phyloP scores from a whole-genome alignment of 345 rosid genomes.

The Anacardium occidentale region DNA sequence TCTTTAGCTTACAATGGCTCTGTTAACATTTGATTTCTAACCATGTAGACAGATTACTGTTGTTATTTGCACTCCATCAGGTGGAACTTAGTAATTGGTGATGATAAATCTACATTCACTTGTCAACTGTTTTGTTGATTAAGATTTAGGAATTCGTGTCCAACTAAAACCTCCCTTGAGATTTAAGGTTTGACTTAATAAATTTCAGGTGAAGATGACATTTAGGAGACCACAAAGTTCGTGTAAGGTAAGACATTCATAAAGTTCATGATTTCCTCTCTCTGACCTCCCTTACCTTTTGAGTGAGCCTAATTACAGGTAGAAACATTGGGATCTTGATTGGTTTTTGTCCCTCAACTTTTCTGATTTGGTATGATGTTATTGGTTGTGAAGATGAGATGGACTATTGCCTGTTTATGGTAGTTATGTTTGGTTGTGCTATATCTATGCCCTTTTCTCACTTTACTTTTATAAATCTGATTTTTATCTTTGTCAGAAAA shows the following conservation, averaged over 20 bases:
- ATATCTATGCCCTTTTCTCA: neutral
- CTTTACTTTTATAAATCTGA: neutral
- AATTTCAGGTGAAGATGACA: slow-evolving; percentile 3
- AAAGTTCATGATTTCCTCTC: neutral
- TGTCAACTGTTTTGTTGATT: neutral
- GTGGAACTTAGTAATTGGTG: neutral
- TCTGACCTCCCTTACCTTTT: neutral
- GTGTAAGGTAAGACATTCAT: neutral
- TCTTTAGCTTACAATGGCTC: neutral
- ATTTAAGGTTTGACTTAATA: neutral
- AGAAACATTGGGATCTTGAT: neutral
- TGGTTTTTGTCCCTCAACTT: neutral
- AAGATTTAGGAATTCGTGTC: neutral
- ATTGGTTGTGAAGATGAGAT: neutral
- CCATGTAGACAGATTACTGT: neutral
- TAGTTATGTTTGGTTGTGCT: neutral
- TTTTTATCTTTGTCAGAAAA: neutral
- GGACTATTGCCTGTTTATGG: neutral
- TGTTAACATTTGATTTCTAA: neutral
- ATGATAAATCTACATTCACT: slow-evolving; percentile 2
- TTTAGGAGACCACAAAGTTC: neutral
- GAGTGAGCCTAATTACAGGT: neutral
- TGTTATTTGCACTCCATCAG: neutral
- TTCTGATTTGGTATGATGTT: neutral
- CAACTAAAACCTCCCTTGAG: neutral